Evolutionary conservation across 2,329 filamentous ascomycete genomes (phyloP).

Genomic region (Botrytis paeoniae): DNA sequence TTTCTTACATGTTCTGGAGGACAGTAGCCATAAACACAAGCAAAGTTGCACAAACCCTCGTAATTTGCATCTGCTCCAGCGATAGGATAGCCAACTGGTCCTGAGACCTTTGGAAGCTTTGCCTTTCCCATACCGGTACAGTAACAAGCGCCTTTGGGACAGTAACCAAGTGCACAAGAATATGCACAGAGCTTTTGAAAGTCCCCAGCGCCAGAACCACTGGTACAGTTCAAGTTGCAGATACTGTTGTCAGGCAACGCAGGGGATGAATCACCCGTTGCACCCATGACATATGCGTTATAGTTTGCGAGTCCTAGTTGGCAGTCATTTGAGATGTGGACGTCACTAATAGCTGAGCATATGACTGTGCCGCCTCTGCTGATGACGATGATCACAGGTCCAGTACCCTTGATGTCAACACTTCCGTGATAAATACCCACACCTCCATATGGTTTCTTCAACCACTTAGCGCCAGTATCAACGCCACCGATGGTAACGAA

Average conservation of each 20-base stretch:
- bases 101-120: not conserved
- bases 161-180: conserved; percentile 28
- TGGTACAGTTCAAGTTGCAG: conserved; percentile 20
- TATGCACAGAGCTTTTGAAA: conserved; percentile 40
- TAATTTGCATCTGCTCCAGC: conserved; percentile 5
- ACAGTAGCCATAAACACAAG: conserved; percentile 9
- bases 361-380: not conserved
- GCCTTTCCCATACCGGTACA: conserved; percentile 7
- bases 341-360: not conserved
- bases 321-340: not conserved
- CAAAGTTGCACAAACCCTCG: conserved; percentile 3
- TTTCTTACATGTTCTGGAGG: not conserved
- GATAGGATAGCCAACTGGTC: not conserved
- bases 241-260: not conserved
- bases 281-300: not conserved
- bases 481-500: not conserved
- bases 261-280: not conserved
- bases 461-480: not conserved
- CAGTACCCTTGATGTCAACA: not conserved
- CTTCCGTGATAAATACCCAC: conserved; percentile 9
- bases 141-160: conserved; percentile 20
- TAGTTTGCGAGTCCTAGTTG: not conserved
- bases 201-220: conserved; percentile 35
- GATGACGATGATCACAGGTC: not conserved
- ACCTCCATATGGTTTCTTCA: not conserved